phyloP scores from a whole-genome alignment of 495 filamentous ascomycete species.

The Neurospora africana region DNA sequence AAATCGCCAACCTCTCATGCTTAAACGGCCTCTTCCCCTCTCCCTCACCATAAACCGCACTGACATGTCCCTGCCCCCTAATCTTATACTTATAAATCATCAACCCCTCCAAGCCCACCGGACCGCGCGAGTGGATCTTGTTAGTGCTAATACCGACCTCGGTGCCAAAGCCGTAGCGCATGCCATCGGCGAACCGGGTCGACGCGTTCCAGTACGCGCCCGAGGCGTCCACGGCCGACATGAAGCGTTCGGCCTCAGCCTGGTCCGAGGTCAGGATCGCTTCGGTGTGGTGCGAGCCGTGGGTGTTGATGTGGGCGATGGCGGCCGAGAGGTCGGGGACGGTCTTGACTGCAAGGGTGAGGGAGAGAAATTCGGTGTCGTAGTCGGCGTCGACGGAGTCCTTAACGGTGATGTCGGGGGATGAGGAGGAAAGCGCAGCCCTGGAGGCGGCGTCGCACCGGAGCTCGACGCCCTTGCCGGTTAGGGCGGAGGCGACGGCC shows the following conservation, averaged over 20 bases:
- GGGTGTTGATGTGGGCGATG: slow-evolving; percentile 77
- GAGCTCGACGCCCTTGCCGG: slow-evolving; percentile 68
- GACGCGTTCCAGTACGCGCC: slow-evolving; percentile 97
- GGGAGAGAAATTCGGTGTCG: slow-evolving; percentile 79
- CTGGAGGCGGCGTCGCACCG: slow-evolving; percentile 68
- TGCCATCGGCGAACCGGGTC: slow-evolving; percentile 88
- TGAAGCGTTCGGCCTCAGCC: slow-evolving; percentile 63
- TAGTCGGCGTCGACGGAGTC: slow-evolving; percentile 55
- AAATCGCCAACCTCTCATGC: slow-evolving; percentile 49
- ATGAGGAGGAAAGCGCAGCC: slow-evolving; percentile 24
- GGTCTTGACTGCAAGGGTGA: slow-evolving; percentile 75
- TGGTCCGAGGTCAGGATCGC: slow-evolving; percentile 65
- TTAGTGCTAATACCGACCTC: slow-evolving; percentile 98
- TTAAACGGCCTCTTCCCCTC: slow-evolving; percentile 57
- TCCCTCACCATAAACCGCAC: slow-evolving; percentile 61
- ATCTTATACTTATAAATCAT: slow-evolving; percentile 96
- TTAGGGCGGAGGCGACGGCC: slow-evolving; percentile 55
- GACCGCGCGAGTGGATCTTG: slow-evolving; percentile 91
- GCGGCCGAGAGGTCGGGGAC: slow-evolving; percentile 58
- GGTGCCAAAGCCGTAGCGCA: slow-evolving; percentile 93
- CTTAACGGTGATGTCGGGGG: slow-evolving; percentile 37
- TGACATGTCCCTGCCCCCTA: slow-evolving; percentile 66
- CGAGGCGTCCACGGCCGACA: slow-evolving; percentile 73
- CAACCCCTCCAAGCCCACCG: slow-evolving; percentile 86
- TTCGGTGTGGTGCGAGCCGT: slow-evolving; percentile 94